Evolutionary conservation across 495 filamentous ascomycete genomes (phyloP).

Genomic region (Parathielavia appendiculata): DNA sequence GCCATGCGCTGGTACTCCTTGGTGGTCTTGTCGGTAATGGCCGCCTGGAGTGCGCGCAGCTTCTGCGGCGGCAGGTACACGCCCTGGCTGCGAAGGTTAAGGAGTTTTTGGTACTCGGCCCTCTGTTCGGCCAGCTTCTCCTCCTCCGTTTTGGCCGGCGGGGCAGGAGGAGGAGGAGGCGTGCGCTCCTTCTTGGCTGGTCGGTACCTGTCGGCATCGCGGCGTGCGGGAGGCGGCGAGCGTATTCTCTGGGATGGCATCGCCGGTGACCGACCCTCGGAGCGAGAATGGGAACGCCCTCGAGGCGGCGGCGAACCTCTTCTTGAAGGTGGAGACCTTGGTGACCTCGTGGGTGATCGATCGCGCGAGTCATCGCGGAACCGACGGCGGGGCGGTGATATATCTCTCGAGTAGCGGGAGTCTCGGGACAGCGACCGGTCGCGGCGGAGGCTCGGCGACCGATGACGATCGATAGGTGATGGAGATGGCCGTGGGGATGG

Average conservation of each 20-base stretch:
- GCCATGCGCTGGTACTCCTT: constrained; percentile 99
- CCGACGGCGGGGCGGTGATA: not conserved
- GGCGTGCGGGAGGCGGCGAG: constrained; percentile 25
- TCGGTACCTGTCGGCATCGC: constrained; percentile 44
- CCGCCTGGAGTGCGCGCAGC: constrained; percentile 85
- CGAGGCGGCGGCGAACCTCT: constrained; percentile 1
- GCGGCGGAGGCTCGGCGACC: constrained; percentile 9
- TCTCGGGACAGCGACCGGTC: constrained; percentile 9
- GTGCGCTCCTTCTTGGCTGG: constrained; percentile 32
- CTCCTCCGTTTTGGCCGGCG: constrained; percentile 61
- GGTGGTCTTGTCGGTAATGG: constrained; percentile 91
- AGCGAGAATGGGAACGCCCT: constrained; percentile 15
- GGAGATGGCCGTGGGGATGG: not conserved
- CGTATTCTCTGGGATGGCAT: constrained; percentile 26
- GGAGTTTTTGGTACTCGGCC: constrained; percentile 84
- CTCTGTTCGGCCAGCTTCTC: constrained; percentile 77
- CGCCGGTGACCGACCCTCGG: constrained; percentile 12
- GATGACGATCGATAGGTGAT: constrained; percentile 7
- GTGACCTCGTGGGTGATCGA: constrained; percentile 9
- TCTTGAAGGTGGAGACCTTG: not conserved
- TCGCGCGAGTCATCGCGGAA: constrained; percentile 4
- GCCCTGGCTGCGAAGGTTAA: constrained; percentile 87
- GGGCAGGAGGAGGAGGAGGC: constrained; percentile 53
- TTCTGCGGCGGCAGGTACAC: constrained; percentile 93
- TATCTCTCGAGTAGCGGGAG: not conserved